Evolutionary conservation across 768 basidiomycete species (phyloP), one percentile per base, ranked within the genome.

Genomic region (Tephrocybe sp.): DNA sequence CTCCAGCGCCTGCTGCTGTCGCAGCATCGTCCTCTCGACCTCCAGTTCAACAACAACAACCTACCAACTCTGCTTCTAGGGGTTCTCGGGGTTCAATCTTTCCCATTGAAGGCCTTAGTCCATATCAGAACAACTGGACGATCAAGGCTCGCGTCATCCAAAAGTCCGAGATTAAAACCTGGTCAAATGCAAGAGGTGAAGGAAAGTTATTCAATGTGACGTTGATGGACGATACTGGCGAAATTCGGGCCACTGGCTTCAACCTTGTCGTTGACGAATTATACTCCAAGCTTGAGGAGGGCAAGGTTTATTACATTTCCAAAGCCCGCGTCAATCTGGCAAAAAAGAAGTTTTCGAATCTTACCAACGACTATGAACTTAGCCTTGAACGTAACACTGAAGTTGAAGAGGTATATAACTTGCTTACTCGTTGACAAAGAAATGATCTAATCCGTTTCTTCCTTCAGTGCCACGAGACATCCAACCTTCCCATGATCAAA

Each of bases 101-200:
- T 67, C 96, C 95, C 2, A 98, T 99, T 57, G 96, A 97, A 64
- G 89, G 85, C 5, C 79, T 98, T 39, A 94, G 89, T 62, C 96
- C 96, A 8, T 98, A 98, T 61, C 93, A 97, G 69, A 98, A 96
- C 72, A 92, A 92, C 68, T 99, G 97, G 97, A 94, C 91, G 9
- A 96, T 98, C 76, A 94, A 93, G 66, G 96, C 92, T 23, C 87
- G 92, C 36, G 92, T 98, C 43, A 89, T 84, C 11, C 82, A 89
- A 55, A 98, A 96, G 67, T 82, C 83, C 1, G 97, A 98, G 0
- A 83, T 98, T 62, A 87, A 82, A 59, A 80, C 81, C n/a, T 99
- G 87, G 83, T 87, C 89, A 3, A 98, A 96, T 65, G 73, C 78
- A 53, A 77, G 84, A 10, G 97, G 97, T 30, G 97, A 98, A 60